phyloP scores from a whole-genome alignment of 1,284 basidiomycete species.

The Quambalaria eucalypti region DNA sequence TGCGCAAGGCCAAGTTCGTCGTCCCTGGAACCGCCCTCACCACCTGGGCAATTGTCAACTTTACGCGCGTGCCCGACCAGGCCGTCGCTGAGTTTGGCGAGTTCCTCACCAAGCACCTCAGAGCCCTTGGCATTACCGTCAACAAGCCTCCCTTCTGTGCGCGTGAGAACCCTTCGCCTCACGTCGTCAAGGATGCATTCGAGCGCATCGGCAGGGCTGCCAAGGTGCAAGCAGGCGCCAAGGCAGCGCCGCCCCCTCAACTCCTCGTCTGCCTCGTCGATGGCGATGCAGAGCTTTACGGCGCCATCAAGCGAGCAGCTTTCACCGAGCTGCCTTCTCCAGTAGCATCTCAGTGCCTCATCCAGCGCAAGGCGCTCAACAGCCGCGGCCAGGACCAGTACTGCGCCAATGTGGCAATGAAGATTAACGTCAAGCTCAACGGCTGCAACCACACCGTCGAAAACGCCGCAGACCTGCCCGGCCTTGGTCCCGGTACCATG shows the following conservation, averaged over 20 bases:
- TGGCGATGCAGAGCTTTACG: conserved; percentile 45
- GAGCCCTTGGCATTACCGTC: conserved; percentile 16
- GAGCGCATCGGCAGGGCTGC: conserved; percentile 6
- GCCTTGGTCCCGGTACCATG: conserved; percentile 44
- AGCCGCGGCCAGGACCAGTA: conserved; percentile 48
- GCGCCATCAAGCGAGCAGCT: conserved; percentile 48
- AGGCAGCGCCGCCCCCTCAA: conserved; percentile 17
- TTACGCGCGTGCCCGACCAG: conserved; percentile 4
- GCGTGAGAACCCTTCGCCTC: background rate
- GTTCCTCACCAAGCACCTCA: conserved; percentile 7
- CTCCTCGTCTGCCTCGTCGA: conserved; percentile 27
- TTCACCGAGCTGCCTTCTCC: conserved; percentile 43
- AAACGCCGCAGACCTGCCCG: conserved; percentile 30
- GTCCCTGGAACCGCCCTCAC: conserved; percentile 10
- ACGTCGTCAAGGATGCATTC: conserved; percentile 8
- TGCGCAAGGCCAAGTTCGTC: conserved; percentile 16
- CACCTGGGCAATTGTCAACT: conserved; percentile 28
- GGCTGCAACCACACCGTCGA: conserved; percentile 47
- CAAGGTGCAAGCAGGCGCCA: conserved; percentile 5
- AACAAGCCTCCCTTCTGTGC: background rate
- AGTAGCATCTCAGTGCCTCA: conserved; percentile 44
- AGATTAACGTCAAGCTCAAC: conserved; percentile 50
- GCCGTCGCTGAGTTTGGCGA: conserved; percentile 9
- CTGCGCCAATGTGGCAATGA: conserved; percentile 47
- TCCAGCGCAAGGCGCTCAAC: conserved; percentile 23